Evolutionary conservation across 2,329 filamentous ascomycete species (phyloP).

Genomic region (Cladophialophora bantiana): DNA sequence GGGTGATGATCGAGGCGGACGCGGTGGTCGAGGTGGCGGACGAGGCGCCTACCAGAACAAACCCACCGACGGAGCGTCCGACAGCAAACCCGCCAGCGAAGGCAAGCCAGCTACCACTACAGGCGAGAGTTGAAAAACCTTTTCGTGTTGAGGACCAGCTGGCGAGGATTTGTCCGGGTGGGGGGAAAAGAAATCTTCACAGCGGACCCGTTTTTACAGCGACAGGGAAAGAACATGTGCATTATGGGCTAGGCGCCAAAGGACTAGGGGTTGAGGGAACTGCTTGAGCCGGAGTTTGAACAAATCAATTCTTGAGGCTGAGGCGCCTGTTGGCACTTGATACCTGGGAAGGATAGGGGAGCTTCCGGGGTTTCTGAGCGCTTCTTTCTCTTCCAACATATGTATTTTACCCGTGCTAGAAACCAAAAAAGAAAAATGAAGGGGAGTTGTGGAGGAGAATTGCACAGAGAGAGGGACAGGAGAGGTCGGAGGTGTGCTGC

Average conservation of each 20-base stretch:
- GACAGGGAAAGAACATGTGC: conserved; percentile 31
- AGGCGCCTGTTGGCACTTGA: conserved; percentile 16
- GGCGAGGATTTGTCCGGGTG: conserved; percentile 12
- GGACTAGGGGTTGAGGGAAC: conserved; percentile 25
- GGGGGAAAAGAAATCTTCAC: conserved; percentile 18
- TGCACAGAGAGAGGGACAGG: neutral
- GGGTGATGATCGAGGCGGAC: conserved; percentile 62
- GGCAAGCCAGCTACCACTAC: conserved; percentile 37
- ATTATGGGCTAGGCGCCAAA: conserved; percentile 36
- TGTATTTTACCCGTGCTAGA: conserved; percentile 38
- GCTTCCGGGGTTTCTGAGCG: conserved; percentile 25
- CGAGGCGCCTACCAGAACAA: conserved; percentile 67
- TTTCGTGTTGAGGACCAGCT: conserved; percentile 11
- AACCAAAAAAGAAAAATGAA: conserved; percentile 25
- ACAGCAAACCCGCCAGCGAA: conserved; percentile 42
- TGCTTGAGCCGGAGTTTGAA: conserved; percentile 28
- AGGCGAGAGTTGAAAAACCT: conserved; percentile 28
- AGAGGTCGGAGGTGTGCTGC: neutral
- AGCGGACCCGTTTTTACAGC: conserved; percentile 20
- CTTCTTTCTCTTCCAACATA: conserved; percentile 26
- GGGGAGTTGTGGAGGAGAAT: neutral
- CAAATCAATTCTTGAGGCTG: conserved; percentile 14
- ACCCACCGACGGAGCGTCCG: conserved; percentile 62
- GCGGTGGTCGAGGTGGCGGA: conserved; percentile 63
- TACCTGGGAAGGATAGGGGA: conserved; percentile 24